A percentile compares a stretch with the other conserved stretches of the same genome.
phyloP scores from a whole-genome alignment of 176 grass and related monocot genomes.

The Luzula sylvatica region DNA sequence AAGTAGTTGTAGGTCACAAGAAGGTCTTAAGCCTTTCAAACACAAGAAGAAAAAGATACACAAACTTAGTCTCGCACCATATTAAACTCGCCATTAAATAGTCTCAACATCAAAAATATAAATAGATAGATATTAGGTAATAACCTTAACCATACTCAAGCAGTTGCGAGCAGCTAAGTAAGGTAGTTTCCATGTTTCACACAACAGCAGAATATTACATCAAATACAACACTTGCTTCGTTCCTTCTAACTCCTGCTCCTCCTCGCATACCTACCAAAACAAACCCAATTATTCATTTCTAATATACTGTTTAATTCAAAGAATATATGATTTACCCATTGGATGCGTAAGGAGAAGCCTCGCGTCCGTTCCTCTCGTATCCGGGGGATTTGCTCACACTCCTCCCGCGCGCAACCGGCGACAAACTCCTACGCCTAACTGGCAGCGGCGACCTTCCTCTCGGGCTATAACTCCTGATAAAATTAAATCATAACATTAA shows the following conservation, averaged over 20 bases:
- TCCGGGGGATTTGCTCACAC: conserved; percentile 3
- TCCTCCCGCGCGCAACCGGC: conserved; percentile 20
- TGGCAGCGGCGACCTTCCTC: conserved; percentile 70
- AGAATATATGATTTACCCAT: conserved; percentile 40
- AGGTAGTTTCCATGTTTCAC: too few species aligned
- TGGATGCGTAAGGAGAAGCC: conserved; percentile 40
- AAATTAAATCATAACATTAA: neutral
- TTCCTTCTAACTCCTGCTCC: conserved; percentile 51
- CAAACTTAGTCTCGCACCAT: conserved; percentile 64
- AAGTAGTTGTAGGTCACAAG: too few species aligned
- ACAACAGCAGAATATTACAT: conserved; percentile 29
- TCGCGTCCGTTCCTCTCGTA: conserved; percentile 19
- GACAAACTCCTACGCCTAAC: conserved; percentile 54
- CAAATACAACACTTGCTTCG: conserved; percentile 11
- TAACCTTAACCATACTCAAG: conserved; percentile 72
- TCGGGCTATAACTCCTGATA: conserved; percentile 76
- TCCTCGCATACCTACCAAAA: conserved; percentile 25
- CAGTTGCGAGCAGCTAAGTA: too few species aligned
- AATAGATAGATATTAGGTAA: conserved; percentile 60
- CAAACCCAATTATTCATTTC: neutral
- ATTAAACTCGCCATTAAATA: conserved; percentile 30
- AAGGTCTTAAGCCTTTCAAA: conserved; percentile 84
- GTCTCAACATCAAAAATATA: conserved; percentile 27
- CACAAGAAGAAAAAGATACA: conserved; percentile 71
- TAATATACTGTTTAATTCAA: neutral